phyloP scores from a whole-genome alignment of 1,284 basidiomycete genomes.

The Leucoagaricus sp. region DNA sequence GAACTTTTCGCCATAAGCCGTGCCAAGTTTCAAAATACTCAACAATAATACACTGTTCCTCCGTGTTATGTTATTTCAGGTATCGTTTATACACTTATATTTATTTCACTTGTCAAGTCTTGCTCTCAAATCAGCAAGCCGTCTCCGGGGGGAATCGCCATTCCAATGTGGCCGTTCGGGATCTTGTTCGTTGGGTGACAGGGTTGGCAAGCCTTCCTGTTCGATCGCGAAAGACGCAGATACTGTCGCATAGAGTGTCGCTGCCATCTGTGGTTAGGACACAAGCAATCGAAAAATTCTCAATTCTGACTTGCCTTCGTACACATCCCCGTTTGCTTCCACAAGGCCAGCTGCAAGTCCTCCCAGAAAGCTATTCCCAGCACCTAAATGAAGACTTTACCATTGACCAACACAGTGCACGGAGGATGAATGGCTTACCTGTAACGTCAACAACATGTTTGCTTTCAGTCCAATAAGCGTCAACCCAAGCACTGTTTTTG shows the following conservation, averaged over 20 bases:
- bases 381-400: constrained; percentile 48
- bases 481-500: constrained; percentile 63
- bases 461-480: constrained; percentile 69
- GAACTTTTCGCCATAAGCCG: constrained; percentile 89
- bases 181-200: constrained; percentile 32
- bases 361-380: constrained; percentile 88
- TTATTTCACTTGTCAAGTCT: constrained; percentile 30
- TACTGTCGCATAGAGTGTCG: constrained; percentile 70
- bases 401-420: not conserved
- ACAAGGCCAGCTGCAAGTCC: constrained; percentile 77
- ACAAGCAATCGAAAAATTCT: not conserved
- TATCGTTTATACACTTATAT: constrained; percentile 35
- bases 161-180: constrained; percentile 61
- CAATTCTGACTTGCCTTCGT: constrained; percentile 52
- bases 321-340: constrained; percentile 57
- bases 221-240: constrained; percentile 86
- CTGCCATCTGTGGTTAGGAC: constrained; percentile 36
- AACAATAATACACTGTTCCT: constrained; percentile 35
- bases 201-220: constrained; percentile 71
- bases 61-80: constrained; percentile 19
- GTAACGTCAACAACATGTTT: constrained; percentile 80
- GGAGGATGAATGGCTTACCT: constrained; percentile 43
- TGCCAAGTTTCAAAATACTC: constrained; percentile 64
- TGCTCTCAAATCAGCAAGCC: constrained; percentile 51
- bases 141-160: constrained; percentile 54